Conservation (phyloP, 805 yeast genomes). For the Barnettozyma californica region DNA sequence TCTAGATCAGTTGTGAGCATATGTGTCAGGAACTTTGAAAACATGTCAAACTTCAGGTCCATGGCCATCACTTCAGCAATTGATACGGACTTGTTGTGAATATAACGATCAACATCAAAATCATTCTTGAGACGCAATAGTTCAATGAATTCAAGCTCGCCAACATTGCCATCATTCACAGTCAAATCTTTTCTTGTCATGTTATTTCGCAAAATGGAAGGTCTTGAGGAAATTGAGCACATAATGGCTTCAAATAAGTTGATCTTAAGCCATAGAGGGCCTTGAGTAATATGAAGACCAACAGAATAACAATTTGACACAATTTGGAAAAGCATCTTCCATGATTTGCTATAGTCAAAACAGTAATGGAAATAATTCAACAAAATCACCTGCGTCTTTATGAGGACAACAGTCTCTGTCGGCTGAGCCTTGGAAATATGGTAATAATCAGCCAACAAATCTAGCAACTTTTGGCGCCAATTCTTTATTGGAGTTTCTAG, state of each 20-base stretch:
- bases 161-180: slow-evolving; percentile 5
- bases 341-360: slow-evolving; percentile 16
- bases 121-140: slow-evolving; percentile 17
- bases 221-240: slow-evolving; percentile 17
- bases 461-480: not conserved
- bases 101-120: slow-evolving; percentile 10
- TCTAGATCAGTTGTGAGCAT: not conserved
- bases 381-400: slow-evolving; percentile 19
- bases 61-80: slow-evolving; percentile 9
- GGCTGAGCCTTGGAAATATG: slow-evolving; percentile 17
- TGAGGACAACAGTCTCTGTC: slow-evolving; percentile 10
- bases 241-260: slow-evolving; percentile 16
- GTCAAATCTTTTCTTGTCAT: slow-evolving; percentile 7
- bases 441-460: slow-evolving; percentile 13
- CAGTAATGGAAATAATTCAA: slow-evolving; percentile 17
- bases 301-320: slow-evolving; percentile 20
- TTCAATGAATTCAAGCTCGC: slow-evolving; percentile 16
- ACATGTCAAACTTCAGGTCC: slow-evolving; percentile 14
- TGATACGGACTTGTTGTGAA: slow-evolving; percentile 2
- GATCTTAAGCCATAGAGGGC: slow-evolving; percentile 19
- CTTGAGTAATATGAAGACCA: slow-evolving; percentile 19
- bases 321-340: slow-evolving; percentile 19
- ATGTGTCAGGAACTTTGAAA: slow-evolving; percentile 6
- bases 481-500: slow-evolving; percentile 2
- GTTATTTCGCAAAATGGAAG: slow-evolving; percentile 12